These are phyloP conservation scores for Pyrenochaeta sp. DNA, from an alignment of 2,329 filamentous ascomycete species.

Conservation along the genomic window DNA sequence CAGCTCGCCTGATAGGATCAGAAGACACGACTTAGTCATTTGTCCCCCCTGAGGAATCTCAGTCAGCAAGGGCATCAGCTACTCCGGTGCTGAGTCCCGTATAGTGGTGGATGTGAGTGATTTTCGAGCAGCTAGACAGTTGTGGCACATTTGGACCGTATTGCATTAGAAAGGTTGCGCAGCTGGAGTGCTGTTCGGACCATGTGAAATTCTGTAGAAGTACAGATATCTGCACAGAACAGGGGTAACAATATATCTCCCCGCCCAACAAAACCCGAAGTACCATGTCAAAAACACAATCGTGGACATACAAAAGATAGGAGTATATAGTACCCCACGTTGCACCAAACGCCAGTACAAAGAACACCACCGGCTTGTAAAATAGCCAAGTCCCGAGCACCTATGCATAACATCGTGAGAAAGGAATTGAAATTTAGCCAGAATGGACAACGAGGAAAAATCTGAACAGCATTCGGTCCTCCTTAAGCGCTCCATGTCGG, in stretches of 20 bases:
- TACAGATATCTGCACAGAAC: neutral
- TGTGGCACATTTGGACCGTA: too few relatives aligned
- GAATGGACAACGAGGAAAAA: conserved; percentile 4
- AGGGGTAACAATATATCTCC: neutral
- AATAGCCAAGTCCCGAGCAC: conserved; percentile 21
- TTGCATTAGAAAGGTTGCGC: too few relatives aligned
- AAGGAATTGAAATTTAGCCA: conserved; percentile 3
- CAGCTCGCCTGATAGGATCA: too few relatives aligned
- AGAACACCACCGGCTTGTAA: conserved; percentile 20
- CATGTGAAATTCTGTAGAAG: neutral
- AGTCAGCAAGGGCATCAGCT: too few relatives aligned
- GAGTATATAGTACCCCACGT: conserved; percentile 6
- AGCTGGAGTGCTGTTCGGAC: too few relatives aligned
- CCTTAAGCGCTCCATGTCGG: neutral
- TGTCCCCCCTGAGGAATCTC: too few relatives aligned
- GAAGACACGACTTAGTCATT: too few relatives aligned
- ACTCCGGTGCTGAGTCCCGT: too few relatives aligned
- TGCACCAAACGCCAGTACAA: conserved; percentile 25
- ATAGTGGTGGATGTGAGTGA: too few relatives aligned
- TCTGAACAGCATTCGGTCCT: neutral
- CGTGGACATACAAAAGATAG: neutral
- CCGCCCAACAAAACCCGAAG: neutral
- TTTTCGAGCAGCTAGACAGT: too few relatives aligned
- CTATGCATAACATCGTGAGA: conserved; percentile 31
- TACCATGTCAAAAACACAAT: neutral